Conservation (phyloP, 2,329 filamentous ascomycete species). For the Monosporascus sp. region DNA sequence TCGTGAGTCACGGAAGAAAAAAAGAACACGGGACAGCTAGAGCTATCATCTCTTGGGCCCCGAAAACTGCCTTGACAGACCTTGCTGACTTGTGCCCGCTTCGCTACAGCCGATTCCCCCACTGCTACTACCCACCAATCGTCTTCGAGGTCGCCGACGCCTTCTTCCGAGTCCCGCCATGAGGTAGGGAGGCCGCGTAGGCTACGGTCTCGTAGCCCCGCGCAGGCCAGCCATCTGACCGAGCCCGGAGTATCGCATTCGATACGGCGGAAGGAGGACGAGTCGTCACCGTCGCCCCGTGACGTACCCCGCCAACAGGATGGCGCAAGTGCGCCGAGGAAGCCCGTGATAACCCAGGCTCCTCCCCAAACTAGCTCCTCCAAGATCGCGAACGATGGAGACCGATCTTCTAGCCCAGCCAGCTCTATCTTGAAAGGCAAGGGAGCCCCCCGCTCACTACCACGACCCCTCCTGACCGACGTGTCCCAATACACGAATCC, state of each 20-base stretch:
- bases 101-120: constrained; percentile 43
- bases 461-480: constrained; percentile 58
- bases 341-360: constrained; percentile 45
- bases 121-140: constrained; percentile 37
- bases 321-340: constrained; percentile 35
- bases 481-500: constrained; percentile 61
- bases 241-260: constrained; percentile 38
- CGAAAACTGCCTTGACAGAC: constrained; percentile 1
- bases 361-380: constrained; percentile 12
- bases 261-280: constrained; percentile 39
- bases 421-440: constrained; percentile 33
- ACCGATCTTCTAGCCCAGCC: constrained; percentile 27
- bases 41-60: constrained; percentile 10
- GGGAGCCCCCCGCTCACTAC: constrained; percentile 37
- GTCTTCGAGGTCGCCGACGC: constrained; percentile 50
- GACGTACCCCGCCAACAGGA: constrained; percentile 6
- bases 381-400: constrained; percentile 8
- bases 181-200: constrained; percentile 45
- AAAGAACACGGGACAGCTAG: background rate
- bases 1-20: constrained; percentile 45
- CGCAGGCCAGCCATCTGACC: constrained; percentile 34
- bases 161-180: constrained; percentile 47
- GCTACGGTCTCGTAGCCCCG: constrained; percentile 50
- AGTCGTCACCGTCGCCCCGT: constrained; percentile 23
- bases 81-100: constrained; percentile 17